Percentiles rank a stretch among this genome's conserved stretches.
These are phyloP conservation scores for Schoenoplectus triqueter DNA, from an alignment of 202 grass and related monocot genomes.

Conservation along the genomic window DNA sequence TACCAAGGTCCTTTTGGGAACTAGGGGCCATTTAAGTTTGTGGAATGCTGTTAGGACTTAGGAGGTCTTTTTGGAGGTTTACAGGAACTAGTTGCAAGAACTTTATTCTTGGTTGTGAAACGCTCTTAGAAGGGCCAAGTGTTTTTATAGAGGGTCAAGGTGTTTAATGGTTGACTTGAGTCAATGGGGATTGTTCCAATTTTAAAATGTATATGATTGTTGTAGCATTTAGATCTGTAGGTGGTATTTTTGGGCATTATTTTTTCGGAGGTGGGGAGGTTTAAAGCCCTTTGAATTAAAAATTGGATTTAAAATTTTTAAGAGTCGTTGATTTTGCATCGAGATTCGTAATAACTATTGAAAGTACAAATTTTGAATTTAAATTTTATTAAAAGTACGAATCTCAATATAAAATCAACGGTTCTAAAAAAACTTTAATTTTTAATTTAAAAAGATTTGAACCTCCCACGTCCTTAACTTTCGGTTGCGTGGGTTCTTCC, in stretches of 20 bases:
- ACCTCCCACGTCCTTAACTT: not conserved
- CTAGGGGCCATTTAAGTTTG: not conserved
- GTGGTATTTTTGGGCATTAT: not conserved
- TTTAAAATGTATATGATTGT: not conserved
- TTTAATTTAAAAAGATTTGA: too few relatives aligned
- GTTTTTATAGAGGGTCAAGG: not conserved
- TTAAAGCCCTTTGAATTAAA: too few relatives aligned
- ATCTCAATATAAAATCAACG: too few relatives aligned
- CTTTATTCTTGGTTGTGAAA: conserved; percentile 13
- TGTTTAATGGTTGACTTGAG: conserved; percentile 13
- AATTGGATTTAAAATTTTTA: too few relatives aligned
- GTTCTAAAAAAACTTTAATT: too few relatives aligned
- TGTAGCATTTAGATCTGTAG: not conserved
- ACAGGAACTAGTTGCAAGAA: not conserved
- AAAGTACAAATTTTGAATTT: too few relatives aligned
- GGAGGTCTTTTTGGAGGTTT: too few relatives aligned
- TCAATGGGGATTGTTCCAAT: not conserved
- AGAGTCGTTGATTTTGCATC: too few relatives aligned
- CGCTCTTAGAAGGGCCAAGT: not conserved
- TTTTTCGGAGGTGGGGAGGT: too few relatives aligned
- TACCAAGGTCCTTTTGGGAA: not conserved
- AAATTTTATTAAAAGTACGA: too few relatives aligned
- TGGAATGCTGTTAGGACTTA: not conserved
- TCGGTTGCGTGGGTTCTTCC: not conserved
- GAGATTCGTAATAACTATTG: too few relatives aligned